Evolutionary conservation across 2,329 filamentous ascomycete species (phyloP).

Genomic region (Penicillium sumatraense): DNA sequence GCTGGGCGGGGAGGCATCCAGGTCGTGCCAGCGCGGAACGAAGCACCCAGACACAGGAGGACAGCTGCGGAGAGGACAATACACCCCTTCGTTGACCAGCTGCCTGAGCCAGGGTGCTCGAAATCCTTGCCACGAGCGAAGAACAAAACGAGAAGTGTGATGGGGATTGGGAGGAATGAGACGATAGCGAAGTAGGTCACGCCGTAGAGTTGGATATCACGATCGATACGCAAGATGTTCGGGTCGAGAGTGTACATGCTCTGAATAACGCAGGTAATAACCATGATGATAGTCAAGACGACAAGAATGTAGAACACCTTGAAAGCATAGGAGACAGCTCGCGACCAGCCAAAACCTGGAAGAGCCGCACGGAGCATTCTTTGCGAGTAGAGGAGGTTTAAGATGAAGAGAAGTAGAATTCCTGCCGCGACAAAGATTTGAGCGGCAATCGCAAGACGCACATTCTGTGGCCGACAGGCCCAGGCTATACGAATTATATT

Average conservation of each 20-base stretch:
- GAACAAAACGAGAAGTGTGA: conserved; percentile 56
- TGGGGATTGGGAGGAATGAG: conserved; percentile 68
- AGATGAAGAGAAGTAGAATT: conserved; percentile 73
- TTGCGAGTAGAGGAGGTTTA: conserved; percentile 78
- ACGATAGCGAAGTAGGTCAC: conserved; percentile 66
- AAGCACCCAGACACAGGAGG: conserved; percentile 70
- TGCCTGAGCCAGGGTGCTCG: conserved; percentile 70
- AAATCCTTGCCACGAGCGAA: conserved; percentile 49
- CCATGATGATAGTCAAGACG: conserved; percentile 63
- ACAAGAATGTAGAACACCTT: conserved; percentile 64
- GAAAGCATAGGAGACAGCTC: conserved; percentile 57
- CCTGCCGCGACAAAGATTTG: conserved; percentile 74
- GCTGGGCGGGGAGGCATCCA: conserved; percentile 58
- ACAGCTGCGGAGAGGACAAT: conserved; percentile 64
- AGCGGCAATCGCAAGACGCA: conserved; percentile 60
- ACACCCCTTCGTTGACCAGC: conserved; percentile 67
- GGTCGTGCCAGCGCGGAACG: conserved; percentile 66
- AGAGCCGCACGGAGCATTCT: conserved; percentile 75
- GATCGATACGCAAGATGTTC: conserved; percentile 57
- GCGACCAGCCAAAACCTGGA: conserved; percentile 72
- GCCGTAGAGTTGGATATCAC: conserved; percentile 67
- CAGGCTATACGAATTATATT: conserved; percentile 59
- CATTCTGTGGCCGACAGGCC: conserved; percentile 53
- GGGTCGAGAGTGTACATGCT: conserved; percentile 68
- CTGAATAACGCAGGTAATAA: conserved; percentile 68